These are phyloP conservation scores for Cladosporium sp. DNA, from an alignment of 2,329 filamentous ascomycete species.

Conservation along the genomic window DNA sequence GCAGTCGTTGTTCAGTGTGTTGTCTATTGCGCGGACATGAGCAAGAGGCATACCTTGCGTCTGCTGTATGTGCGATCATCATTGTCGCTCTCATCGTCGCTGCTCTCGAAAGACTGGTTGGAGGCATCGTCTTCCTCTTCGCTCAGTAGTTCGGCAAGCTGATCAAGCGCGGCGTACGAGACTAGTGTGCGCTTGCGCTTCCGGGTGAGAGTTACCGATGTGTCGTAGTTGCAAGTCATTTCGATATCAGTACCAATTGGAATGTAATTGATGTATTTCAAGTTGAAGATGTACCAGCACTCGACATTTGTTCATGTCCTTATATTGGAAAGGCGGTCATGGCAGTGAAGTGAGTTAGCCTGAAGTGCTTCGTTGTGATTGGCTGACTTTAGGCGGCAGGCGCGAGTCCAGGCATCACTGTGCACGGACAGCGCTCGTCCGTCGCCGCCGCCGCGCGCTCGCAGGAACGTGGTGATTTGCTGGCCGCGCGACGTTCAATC, in stretches of 20 bases:
- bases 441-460: too few relatives aligned
- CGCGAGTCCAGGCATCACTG: too few relatives aligned
- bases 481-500: too few relatives aligned
- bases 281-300: background rate
- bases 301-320: background rate
- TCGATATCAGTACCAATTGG: background rate
- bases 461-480: too few relatives aligned
- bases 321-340: background rate
- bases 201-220: background rate
- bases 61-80: background rate
- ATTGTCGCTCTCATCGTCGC: background rate
- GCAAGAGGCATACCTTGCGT: background rate
- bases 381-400: background rate
- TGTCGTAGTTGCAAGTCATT: background rate
- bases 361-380: background rate
- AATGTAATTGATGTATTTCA: background rate
- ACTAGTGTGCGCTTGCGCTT: conserved; percentile 3
- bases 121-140: background rate
- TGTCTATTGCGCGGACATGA: too few relatives aligned
- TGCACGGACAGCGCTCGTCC: too few relatives aligned
- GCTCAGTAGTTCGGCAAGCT: background rate
- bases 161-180: background rate
- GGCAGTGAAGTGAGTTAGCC: background rate
- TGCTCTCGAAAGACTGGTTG: background rate
- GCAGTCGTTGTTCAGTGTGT: background rate